These are phyloP conservation scores for Sporothrix schenckii DNA, from an alignment of 2,329 filamentous ascomycete species.

Conservation along the genomic window DNA sequence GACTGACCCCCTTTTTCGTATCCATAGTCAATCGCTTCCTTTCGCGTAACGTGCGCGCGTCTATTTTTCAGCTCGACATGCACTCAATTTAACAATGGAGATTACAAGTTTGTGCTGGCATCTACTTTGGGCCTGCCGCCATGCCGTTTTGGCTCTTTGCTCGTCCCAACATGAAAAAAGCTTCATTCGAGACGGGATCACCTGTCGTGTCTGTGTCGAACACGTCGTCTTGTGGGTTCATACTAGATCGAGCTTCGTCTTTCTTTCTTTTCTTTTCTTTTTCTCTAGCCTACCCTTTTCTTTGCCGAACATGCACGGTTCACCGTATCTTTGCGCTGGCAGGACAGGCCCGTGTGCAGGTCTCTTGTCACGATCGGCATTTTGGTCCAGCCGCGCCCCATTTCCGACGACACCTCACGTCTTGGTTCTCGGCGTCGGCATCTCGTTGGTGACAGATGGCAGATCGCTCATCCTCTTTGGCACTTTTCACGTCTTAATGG, in stretches of 20 bases:
- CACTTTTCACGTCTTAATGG: too few species aligned
- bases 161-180: too few species aligned
- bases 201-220: not conserved
- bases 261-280: not conserved
- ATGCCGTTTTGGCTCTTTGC: not conserved
- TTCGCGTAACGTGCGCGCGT: not conserved
- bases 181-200: not conserved
- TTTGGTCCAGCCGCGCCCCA: not conserved
- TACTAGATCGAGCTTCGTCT: not conserved
- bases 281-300: not conserved
- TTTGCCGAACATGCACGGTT: conserved; percentile 13
- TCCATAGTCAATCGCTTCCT: too few species aligned
- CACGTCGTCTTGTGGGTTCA: not conserved
- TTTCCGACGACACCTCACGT: conserved; percentile 6
- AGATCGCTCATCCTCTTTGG: too few species aligned
- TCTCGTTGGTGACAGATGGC: not conserved
- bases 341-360: not conserved
- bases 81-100: conserved; percentile 22
- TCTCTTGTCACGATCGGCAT: conserved; percentile 19
- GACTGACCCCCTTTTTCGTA: not conserved
- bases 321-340: conserved; percentile 22
- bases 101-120: not conserved
- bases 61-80: conserved; percentile 9
- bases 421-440: not conserved
- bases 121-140: not conserved